Percentiles rank a stretch among this genome's conserved stretches.
Evolutionary conservation across 2,329 filamentous ascomycete species (phyloP).

Genomic region (Podosphaera xanthii): DNA sequence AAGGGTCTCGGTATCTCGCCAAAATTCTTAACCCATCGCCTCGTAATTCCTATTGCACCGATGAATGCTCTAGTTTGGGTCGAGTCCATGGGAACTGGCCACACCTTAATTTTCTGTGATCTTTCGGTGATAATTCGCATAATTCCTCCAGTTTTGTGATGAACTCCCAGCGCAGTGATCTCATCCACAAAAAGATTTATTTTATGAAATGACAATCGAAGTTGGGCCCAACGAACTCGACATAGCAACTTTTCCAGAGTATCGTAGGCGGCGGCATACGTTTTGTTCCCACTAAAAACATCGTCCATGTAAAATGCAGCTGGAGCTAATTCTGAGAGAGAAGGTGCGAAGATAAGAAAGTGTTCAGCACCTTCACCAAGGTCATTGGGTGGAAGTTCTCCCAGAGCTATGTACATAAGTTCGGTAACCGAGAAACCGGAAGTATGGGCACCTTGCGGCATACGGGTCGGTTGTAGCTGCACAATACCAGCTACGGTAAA

Average conservation of each 20-base stretch:
- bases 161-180: neutral
- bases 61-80: neutral
- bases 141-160: neutral
- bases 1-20: neutral
- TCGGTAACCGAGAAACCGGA: neutral
- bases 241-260: neutral
- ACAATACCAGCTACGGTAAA: neutral
- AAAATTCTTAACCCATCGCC: constrained; percentile 1
- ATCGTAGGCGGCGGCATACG: neutral
- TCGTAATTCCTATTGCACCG: neutral
- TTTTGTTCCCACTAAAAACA: neutral
- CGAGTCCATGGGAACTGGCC: neutral
- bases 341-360: neutral
- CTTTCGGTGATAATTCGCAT: neutral
- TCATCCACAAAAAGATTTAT: neutral
- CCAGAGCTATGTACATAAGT: neutral
- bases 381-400: neutral
- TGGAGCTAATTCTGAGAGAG: neutral
- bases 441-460: neutral
- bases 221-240: neutral
- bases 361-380: neutral
- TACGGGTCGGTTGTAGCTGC: neutral
- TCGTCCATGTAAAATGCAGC: neutral
- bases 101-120: neutral
- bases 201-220: neutral